Evolutionary conservation across 176 grass and related monocot species (phyloP).

Genomic region (Saccharum spontaneum): DNA sequence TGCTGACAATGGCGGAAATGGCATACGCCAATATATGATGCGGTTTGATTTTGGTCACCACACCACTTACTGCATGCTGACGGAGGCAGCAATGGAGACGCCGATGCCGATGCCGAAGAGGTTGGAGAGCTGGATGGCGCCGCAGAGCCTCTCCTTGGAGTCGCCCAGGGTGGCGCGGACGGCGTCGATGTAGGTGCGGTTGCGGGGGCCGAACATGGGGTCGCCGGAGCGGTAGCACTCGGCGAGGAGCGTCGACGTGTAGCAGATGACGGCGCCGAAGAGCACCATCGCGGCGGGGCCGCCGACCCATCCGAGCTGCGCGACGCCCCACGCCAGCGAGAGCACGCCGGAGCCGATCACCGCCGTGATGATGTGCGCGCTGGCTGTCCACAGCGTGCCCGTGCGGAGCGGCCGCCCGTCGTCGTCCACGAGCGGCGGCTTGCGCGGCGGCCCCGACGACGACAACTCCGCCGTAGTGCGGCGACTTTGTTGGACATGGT

Average conservation of each 20-base stretch:
- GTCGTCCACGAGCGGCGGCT: slow-evolving; percentile 34
- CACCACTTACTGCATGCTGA: slow-evolving; percentile 25
- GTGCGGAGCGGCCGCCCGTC: slow-evolving; percentile 52
- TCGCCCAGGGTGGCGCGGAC: slow-evolving; percentile 61
- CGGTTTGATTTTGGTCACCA: not conserved
- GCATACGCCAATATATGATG: not conserved
- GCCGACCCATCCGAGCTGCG: slow-evolving; percentile 81
- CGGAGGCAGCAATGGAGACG: slow-evolving; percentile 29
- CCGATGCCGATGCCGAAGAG: slow-evolving; percentile 35
- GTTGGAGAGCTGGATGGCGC: slow-evolving; percentile 36
- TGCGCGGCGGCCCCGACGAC: not conserved
- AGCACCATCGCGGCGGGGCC: slow-evolving; percentile 66
- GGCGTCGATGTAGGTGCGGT: slow-evolving; percentile 79
- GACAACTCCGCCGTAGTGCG: not conserved
- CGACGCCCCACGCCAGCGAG: slow-evolving; percentile 81
- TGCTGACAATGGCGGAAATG: not conserved
- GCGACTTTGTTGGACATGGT: not conserved
- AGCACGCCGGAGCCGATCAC: slow-evolving; percentile 94
- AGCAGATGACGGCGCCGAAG: slow-evolving; percentile 77
- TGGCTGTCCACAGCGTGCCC: slow-evolving; percentile 89
- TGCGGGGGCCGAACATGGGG: slow-evolving; percentile 53
- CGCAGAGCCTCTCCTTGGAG: slow-evolving; percentile 29
- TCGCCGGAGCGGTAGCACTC: slow-evolving; percentile 88
- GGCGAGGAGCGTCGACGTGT: slow-evolving; percentile 70
- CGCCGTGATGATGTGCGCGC: slow-evolving; percentile 90